Evolutionary conservation across 129 eudicot genomes (phyloP), one percentile per base, ranked within the genome.

Genomic region (Centaurea solstitialis): DNA sequence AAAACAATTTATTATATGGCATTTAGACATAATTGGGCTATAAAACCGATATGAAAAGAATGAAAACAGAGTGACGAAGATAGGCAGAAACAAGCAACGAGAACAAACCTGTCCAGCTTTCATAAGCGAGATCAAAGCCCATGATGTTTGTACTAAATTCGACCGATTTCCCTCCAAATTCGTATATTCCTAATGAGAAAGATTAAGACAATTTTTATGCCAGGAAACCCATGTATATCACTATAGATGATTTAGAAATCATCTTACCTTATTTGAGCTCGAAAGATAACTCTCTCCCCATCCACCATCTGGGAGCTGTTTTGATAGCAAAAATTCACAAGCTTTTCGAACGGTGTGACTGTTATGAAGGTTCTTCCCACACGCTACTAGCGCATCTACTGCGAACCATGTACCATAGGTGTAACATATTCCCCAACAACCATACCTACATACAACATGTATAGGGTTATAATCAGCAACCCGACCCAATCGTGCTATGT

Each of bases 271-370:
- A 26, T 85, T 82, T 53, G 88, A 28, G 76, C 88, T 76, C 0
- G 93, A 93, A 65, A 85, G 91, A 76, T 90, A 89, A 77, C 98
- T 93, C 62, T 93, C 98, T 30, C 98, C 98, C 98, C 98, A 93
- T 18, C 98, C 98, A 45, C 98, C 94, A 80, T 85, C 91, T 0
- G 78, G 81, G 13, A 90, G 85, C 69, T 93, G 98, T 71, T 87
- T 93, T 0, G 96, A 90, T 47, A 91, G 39, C 15, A 87, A 57
- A 77, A 90, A 93, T 5, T 86, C 37, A 59, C 91, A 87, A 28
- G 94, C 98, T 65, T 86, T 93, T 33, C 57, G 78, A 69, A 93
- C 40, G 3, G 87, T 18, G 9, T 47, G 77, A 76, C 92, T 77
- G 12, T 84, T 87, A 2, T 83, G 41, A 62, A 84, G 80, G 45